These are phyloP conservation scores for Suillus luteus DNA, from an alignment of 768 basidiomycete genomes.

Conservation along the genomic window DNA sequence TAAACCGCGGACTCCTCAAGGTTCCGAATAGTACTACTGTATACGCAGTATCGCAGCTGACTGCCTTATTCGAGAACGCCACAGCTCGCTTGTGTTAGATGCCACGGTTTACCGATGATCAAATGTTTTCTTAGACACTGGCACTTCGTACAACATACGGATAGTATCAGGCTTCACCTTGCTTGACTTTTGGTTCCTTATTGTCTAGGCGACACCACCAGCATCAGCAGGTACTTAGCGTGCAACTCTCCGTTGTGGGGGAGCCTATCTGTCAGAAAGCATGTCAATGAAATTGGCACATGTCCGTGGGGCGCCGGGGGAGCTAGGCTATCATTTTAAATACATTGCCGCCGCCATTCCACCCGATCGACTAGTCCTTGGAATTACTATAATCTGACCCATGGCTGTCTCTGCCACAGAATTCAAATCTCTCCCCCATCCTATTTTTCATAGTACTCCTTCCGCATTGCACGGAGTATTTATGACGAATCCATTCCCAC, in stretches of 20 bases:
- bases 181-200: not conserved
- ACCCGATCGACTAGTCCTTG: not conserved
- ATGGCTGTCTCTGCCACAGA: not conserved
- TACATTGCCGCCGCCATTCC: not conserved
- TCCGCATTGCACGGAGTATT: not conserved
- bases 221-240: not conserved
- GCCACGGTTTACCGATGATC: not conserved
- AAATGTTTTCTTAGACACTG: not conserved
- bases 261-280: not conserved
- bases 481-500: not conserved
- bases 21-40: not conserved
- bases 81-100: not conserved
- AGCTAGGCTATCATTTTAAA: not conserved
- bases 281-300: not conserved
- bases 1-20: constrained; percentile 1
- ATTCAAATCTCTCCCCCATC: not conserved
- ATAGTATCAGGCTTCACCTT: not conserved
- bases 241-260: not conserved
- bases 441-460: not conserved
- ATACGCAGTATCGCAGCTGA: not conserved
- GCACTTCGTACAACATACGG: not conserved
- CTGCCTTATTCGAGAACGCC: not conserved
- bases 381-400: not conserved
- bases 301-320: not conserved
- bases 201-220: not conserved